A percentile compares a stretch with the other conserved stretches of the same genome.
phyloP scores from a whole-genome alignment of 2,329 filamentous ascomycete genomes.

The Hypoxylon sp. region DNA sequence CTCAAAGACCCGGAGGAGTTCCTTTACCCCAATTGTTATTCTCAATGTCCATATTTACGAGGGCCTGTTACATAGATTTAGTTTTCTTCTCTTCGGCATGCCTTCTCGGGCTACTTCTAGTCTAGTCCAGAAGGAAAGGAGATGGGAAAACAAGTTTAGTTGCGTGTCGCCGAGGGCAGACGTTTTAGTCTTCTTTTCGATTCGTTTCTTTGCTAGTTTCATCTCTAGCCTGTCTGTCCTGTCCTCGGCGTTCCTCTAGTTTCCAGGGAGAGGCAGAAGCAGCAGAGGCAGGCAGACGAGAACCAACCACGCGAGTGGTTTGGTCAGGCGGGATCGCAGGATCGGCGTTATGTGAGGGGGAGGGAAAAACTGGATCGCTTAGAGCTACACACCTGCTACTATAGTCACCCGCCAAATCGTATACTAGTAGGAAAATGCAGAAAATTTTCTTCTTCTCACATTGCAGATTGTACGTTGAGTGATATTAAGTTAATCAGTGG shows the following conservation, averaged over 20 bases:
- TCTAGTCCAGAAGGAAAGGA: conserved; percentile 6
- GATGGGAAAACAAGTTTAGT: not conserved
- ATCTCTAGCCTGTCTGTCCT: not conserved
- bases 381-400: conserved; percentile 25
- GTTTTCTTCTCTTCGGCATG: conserved; percentile 24
- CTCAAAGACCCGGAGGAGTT: conserved; percentile 6
- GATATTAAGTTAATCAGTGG: conserved; percentile 2
- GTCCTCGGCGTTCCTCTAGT: not conserved
- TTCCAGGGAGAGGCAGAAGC: conserved; percentile 1
- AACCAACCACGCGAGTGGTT: conserved; percentile 20
- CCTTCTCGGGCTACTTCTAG: conserved; percentile 3
- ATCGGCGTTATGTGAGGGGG: conserved; percentile 38
- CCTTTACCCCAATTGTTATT: conserved; percentile 47
- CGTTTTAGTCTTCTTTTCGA: conserved; percentile 2
- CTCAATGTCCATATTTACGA: conserved; percentile 37
- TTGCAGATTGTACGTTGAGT: not conserved
- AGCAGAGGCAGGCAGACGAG: conserved; percentile 8
- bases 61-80: conserved; percentile 34
- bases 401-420: conserved; percentile 24
- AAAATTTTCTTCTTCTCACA: conserved; percentile 13
- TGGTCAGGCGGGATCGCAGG: conserved; percentile 13
- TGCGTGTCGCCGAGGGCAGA: not conserved
- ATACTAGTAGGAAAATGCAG: conserved; percentile 38
- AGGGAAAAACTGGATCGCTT: conserved; percentile 27
- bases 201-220: conserved; percentile 2